Evolutionary conservation across 768 basidiomycete species (phyloP).

Genomic region (Tephrocybe sp.): DNA sequence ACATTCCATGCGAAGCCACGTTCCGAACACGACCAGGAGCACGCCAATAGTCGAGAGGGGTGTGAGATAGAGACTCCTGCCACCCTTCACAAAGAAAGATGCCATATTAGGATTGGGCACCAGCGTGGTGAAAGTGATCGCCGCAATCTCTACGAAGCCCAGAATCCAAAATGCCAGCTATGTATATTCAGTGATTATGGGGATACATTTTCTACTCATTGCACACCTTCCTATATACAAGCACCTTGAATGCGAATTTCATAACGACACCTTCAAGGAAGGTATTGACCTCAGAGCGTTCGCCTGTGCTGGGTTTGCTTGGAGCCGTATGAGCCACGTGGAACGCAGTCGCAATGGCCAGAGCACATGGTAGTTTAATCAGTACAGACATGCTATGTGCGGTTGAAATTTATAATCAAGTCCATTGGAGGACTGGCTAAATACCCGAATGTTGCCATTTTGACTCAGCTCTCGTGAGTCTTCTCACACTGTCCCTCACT

Average conservation of each 20-base stretch:
- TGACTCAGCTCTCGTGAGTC: too few species aligned
- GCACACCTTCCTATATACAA: not conserved
- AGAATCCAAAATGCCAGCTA: not conserved
- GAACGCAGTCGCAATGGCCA: not conserved
- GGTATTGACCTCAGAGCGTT: not conserved
- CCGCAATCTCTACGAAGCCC: not conserved
- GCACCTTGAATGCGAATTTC: not conserved
- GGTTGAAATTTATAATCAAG: constrained; percentile 9
- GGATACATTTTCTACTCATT: not conserved
- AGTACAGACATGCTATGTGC: constrained; percentile 3
- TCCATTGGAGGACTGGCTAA: not conserved
- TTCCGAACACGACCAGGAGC: not conserved
- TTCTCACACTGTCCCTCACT: too few species aligned
- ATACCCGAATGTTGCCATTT: too few species aligned
- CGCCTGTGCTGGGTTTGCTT: not conserved
- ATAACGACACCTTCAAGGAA: not conserved
- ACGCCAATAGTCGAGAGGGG: not conserved
- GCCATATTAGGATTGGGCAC: not conserved
- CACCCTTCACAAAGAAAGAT: not conserved
- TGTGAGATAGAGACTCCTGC: not conserved
- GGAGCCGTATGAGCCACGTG: constrained; percentile 6
- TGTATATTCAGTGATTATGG: not conserved
- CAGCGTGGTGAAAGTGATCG: not conserved
- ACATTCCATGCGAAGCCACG: not conserved
- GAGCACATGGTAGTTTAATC: not conserved